Percentiles rank a stretch among this genome's conserved stretches.
Evolutionary conservation across 225 moss, liverwort and hornwort genomes (phyloP).

Genomic region (Takakia lepidozioides): DNA sequence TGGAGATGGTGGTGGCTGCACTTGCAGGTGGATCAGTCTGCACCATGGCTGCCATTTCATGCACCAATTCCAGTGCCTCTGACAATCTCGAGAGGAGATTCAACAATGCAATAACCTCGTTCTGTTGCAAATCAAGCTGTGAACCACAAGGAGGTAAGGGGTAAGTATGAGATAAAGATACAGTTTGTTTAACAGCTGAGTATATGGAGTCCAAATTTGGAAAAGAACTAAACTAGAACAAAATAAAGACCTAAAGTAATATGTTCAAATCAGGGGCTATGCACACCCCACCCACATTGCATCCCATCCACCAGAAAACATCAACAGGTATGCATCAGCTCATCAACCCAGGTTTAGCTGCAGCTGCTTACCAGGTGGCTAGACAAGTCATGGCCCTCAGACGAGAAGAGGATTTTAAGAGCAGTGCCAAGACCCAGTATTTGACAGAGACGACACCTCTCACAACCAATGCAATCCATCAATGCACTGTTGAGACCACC

Average conservation of each 20-base stretch:
- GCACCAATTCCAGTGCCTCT: slow-evolving; percentile 40
- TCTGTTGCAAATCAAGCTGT: slow-evolving; percentile 29
- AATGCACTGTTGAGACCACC: slow-evolving; percentile 15
- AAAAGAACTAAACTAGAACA: no score
- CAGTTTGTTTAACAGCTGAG: no score
- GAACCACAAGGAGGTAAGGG: slow-evolving; percentile 1
- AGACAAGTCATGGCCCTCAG: slow-evolving; percentile 5
- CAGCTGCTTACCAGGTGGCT: slow-evolving; percentile 1
- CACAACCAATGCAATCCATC: slow-evolving; percentile 63
- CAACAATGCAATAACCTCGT: slow-evolving; percentile 44
- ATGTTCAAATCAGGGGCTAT: no score
- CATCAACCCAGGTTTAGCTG: background rate
- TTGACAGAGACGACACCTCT: slow-evolving; percentile 52
- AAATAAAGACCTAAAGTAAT: no score
- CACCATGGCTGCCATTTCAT: slow-evolving; percentile 19
- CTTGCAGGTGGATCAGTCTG: background rate
- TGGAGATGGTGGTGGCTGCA: no score
- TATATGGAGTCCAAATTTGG: no score
- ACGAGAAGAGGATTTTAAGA: slow-evolving; percentile 41
- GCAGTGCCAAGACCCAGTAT: slow-evolving; percentile 45
- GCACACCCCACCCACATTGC: no score
- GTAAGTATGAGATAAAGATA: no score
- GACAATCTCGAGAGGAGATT: slow-evolving; percentile 45
- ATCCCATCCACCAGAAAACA: no score
- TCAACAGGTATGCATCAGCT: no score